Conservation (phyloP, 352 stramenopile genomes). For the Pythium vanterpoolii region DNA sequence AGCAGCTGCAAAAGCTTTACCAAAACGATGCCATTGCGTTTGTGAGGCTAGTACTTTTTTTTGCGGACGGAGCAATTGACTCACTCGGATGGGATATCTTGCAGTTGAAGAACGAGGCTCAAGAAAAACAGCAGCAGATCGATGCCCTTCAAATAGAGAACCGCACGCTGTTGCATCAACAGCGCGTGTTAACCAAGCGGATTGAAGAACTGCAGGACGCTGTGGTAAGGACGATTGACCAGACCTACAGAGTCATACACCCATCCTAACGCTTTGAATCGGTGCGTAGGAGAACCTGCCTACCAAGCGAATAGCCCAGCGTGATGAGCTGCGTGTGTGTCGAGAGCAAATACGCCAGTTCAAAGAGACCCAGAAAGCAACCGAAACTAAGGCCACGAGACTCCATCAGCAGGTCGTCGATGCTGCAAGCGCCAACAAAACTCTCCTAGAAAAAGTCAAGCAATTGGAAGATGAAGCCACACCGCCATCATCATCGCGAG, state of each 20-base stretch:
- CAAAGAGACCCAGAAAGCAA: constrained; percentile 45
- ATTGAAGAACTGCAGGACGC: constrained; percentile 61
- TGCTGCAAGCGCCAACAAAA: constrained; percentile 52
- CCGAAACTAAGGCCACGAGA: constrained; percentile 44
- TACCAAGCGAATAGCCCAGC: constrained; percentile 39
- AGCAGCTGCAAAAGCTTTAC: constrained; percentile 48
- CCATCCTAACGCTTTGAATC: background rate
- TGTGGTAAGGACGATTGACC: constrained; percentile 28
- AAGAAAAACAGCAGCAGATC: constrained; percentile 61
- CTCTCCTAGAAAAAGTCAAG: constrained; percentile 40
- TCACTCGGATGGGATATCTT: background rate
- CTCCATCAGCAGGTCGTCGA: constrained; percentile 61
- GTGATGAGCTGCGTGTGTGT: constrained; percentile 62
- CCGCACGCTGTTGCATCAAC: constrained; percentile 46
- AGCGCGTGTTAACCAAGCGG: constrained; percentile 46
- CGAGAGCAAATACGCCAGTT: constrained; percentile 56
- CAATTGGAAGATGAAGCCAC: constrained; percentile 29
- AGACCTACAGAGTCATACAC: background rate
- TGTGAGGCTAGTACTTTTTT: constrained; percentile 18
- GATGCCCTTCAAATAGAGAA: constrained; percentile 64
- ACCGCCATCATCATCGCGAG: constrained; percentile 1
- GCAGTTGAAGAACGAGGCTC: constrained; percentile 61
- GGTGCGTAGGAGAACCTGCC: constrained; percentile 43
- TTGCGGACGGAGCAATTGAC: background rate
- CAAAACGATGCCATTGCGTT: constrained; percentile 45